phyloP scores from a whole-genome alignment of 768 basidiomycete species.

The Lyophyllum shimeji region DNA sequence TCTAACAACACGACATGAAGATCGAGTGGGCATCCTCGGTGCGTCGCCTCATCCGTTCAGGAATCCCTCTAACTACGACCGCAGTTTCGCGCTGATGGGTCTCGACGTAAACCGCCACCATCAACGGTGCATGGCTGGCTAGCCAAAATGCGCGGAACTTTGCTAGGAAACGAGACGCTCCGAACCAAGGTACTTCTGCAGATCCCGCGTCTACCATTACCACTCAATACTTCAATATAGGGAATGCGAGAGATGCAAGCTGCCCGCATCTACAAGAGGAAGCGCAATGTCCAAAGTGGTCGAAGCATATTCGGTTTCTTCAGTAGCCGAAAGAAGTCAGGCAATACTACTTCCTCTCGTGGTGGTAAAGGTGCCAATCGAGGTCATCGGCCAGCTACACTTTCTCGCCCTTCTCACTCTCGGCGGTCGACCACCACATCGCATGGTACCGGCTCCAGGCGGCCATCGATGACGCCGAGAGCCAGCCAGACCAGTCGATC shows the following conservation, averaged over 20 bases:
- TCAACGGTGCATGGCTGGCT: constrained; percentile 76
- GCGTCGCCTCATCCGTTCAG: constrained; percentile 8
- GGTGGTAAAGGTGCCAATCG: constrained; percentile 9
- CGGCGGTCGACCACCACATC: constrained; percentile 11
- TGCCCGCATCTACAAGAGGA: constrained; percentile 34
- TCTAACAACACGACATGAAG: constrained; percentile 36
- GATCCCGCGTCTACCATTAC: not conserved
- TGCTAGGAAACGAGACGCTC: constrained; percentile 59
- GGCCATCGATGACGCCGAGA: constrained; percentile 11
- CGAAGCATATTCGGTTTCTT: constrained; percentile 23
- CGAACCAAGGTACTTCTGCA: constrained; percentile 43
- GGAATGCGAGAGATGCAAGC: constrained; percentile 73
- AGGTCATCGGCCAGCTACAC: constrained; percentile 5
- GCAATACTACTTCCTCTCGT: constrained; percentile 11
- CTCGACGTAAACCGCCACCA: constrained; percentile 46
- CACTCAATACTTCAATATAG: constrained; percentile 29
- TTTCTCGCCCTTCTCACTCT: constrained; percentile 12
- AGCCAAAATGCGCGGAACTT: constrained; percentile 75
- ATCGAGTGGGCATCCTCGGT: constrained; percentile 55
- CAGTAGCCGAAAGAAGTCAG: constrained; percentile 16
- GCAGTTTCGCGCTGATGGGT: constrained; percentile 44
- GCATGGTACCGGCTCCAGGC: constrained; percentile 4
- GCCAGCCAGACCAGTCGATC: constrained; percentile 7
- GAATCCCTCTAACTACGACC: not conserved
- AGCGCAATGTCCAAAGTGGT: constrained; percentile 16